These are phyloP conservation scores for Hypericum androsaemum DNA, from an alignment of 345 rosid species.

Conservation along the genomic window DNA sequence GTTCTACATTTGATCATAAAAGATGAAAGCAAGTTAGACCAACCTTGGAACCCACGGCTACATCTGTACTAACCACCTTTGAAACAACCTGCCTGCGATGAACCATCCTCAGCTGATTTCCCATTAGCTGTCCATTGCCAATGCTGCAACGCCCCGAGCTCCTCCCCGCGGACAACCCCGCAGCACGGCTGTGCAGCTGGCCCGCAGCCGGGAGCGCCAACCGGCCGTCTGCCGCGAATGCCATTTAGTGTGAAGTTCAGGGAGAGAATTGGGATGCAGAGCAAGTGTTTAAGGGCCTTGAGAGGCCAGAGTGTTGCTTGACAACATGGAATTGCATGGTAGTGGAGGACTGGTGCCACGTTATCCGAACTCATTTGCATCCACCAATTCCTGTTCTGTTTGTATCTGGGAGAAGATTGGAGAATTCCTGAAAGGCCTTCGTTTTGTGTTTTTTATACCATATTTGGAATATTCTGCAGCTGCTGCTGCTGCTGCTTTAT, in stretches of 20 bases:
- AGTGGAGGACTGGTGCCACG: constrained; percentile 41
- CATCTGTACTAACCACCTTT: constrained; percentile 45
- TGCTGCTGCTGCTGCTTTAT: constrained; percentile 1
- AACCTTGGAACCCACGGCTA: constrained; percentile 46
- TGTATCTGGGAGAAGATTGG: constrained; percentile 7
- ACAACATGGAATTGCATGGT: constrained; percentile 24
- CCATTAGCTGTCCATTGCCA: constrained; percentile 68
- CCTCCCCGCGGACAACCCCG: constrained; percentile 23
- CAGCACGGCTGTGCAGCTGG: constrained; percentile 24
- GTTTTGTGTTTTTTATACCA: constrained; percentile 3
- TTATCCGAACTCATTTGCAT: constrained; percentile 55
- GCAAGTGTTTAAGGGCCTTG: background rate
- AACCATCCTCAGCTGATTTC: constrained; percentile 38
- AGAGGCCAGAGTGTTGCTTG: too few relatives aligned
- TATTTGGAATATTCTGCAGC: constrained; percentile 19
- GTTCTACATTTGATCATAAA: background rate
- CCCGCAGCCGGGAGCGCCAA: constrained; percentile 44
- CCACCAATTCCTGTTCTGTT: constrained; percentile 42
- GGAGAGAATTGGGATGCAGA: constrained; percentile 14
- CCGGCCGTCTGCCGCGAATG: constrained; percentile 50
- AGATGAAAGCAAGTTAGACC: background rate
- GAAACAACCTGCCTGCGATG: constrained; percentile 19
- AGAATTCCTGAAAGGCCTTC: constrained; percentile 6
- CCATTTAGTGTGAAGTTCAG: constrained; percentile 26
- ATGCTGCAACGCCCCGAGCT: constrained; percentile 30